Conservation (phyloP, 441 rosid species). For the Corymbia citriodora region DNA sequence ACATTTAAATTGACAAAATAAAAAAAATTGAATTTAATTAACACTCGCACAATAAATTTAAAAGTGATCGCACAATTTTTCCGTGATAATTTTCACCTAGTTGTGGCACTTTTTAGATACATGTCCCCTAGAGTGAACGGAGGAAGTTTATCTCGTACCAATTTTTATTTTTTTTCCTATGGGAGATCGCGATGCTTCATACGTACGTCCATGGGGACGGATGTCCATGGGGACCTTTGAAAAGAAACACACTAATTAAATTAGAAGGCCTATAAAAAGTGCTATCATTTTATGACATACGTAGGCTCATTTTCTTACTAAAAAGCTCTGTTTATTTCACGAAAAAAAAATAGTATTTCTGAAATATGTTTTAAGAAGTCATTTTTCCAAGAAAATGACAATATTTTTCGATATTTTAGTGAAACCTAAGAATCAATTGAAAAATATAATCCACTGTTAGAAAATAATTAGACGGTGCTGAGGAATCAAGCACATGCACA, state of each 20-base stretch:
- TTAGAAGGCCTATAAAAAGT: neutral
- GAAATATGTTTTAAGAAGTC: too few relatives aligned
- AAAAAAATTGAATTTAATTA: neutral
- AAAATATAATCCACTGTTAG: neutral
- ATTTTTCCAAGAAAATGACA: too few relatives aligned
- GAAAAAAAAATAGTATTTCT: too few relatives aligned
- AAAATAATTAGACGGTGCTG: too few relatives aligned
- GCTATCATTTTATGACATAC: neutral
- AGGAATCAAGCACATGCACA: too few relatives aligned
- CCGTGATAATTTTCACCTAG: neutral
- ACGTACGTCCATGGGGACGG: too few relatives aligned
- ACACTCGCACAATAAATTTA: accelerated
- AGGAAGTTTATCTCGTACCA: neutral
- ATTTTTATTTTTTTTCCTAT: neutral
- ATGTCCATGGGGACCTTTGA: neutral
- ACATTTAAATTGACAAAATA: neutral
- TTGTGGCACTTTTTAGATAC: neutral
- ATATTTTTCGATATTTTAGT: too few relatives aligned
- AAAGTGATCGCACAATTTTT: neutral
- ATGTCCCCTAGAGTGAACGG: neutral
- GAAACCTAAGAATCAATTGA: too few relatives aligned
- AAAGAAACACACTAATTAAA: neutral
- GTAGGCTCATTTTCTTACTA: neutral
- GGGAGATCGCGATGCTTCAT: neutral
- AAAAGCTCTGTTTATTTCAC: accelerated